Conservation (phyloP, 176 grass and related monocot genomes). For the Thalia dealbata region DNA sequence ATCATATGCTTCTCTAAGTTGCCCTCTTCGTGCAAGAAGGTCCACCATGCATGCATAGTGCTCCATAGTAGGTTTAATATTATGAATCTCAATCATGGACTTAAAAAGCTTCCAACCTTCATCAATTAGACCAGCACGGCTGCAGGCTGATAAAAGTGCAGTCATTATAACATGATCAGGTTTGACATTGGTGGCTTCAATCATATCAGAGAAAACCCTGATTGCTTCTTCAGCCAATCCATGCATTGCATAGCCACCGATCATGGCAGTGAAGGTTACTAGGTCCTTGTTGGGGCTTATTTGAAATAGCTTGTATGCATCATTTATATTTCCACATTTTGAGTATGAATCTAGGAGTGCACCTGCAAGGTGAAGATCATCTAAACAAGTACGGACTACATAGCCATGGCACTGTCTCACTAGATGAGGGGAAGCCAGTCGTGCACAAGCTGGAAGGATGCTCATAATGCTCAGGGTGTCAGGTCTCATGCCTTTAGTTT, state of each 20-base stretch:
- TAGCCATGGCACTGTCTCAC: slow-evolving; percentile 68
- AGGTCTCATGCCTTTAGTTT: slow-evolving; percentile 31
- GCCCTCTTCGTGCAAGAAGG: slow-evolving; percentile 42
- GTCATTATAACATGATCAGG: slow-evolving; percentile 66
- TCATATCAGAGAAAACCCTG: slow-evolving; percentile 47
- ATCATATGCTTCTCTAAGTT: slow-evolving; percentile 46
- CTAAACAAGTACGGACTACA: slow-evolving; percentile 40
- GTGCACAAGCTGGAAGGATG: slow-evolving; percentile 49
- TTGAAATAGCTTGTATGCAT: slow-evolving; percentile 40
- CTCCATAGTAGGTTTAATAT: slow-evolving; percentile 37
- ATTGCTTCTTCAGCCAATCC: slow-evolving; percentile 56
- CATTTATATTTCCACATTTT: slow-evolving; percentile 46
- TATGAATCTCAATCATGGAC: slow-evolving; percentile 35
- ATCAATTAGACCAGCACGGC: slow-evolving; percentile 51
- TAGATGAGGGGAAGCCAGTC: slow-evolving; percentile 44
- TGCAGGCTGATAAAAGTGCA: slow-evolving; percentile 59
- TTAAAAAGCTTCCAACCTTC: slow-evolving; percentile 52
- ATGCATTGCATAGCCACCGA: slow-evolving; percentile 66
- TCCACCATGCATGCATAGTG: slow-evolving; percentile 68
- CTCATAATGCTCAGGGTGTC: slow-evolving; percentile 44
- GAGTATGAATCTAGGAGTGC: slow-evolving; percentile 55
- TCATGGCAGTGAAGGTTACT: slow-evolving; percentile 55
- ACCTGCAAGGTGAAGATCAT: slow-evolving; percentile 47
- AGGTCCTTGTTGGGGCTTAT: slow-evolving; percentile 40
- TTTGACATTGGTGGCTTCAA: slow-evolving; percentile 37